Evolutionary conservation across 768 basidiomycete genomes (phyloP), one percentile per base, ranked within the genome.

Genomic region (Termitomyces sp.): DNA sequence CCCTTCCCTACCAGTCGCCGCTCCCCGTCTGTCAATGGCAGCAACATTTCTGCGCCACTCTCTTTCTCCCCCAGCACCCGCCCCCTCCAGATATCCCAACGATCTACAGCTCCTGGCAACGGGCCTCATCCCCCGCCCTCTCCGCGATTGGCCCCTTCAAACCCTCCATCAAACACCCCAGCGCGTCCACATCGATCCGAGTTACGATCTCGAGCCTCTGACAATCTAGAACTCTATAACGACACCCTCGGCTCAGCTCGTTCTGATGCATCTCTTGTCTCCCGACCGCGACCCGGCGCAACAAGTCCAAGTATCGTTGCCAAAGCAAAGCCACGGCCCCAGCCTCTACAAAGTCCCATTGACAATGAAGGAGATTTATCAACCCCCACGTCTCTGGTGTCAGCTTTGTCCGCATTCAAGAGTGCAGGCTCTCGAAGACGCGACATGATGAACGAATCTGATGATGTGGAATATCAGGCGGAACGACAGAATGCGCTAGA

Each of bases 361-460:
- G 62, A 65, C 24, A 70, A 74, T 41, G 70, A 72, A 54, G 74
- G 70, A 22, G 70, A 69, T 54, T 58, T 67, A 49, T 71, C 76
- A 6, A 77, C 77, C 1, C 80, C 83, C 28, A 75, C 78, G 2
- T 73, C 82, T 15, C 67, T 88, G 37, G 73, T 74, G 16, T 76
- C 77, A 49, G 87, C 80, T 15, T 72, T 91, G 66, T 82, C 87
- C 56, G 87, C 89, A 24, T 92, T 92, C 69, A 82, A 84, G 66
- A 79, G 80, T 52, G 84, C 85, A 4, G 85, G 83, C 45, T 73
- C 77, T n/a, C 77, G 84, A 36, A 77, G 77, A 61, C 83, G 83
- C 39, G 78, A 75, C 15, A 78, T 78, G 69, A 75, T 77, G 15
- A 77, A 80, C 54, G 82, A 80, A 33, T 75, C 74, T 50, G 77